Percentiles rank a stretch among this genome's conserved stretches.
phyloP scores from a whole-genome alignment of 2,329 filamentous ascomycete species.

The Ilyonectria robusta region DNA sequence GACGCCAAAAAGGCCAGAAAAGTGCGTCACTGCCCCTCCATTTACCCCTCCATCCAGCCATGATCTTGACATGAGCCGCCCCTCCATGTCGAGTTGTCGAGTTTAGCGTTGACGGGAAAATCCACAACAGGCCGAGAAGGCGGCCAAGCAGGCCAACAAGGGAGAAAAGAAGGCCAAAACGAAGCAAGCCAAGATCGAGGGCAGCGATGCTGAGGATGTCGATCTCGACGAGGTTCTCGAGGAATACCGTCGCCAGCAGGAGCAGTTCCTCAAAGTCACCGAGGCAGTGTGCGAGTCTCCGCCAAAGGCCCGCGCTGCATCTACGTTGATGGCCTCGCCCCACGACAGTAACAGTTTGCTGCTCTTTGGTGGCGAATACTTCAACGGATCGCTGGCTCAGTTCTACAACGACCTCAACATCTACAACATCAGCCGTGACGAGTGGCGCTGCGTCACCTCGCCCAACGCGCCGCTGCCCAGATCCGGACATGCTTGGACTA shows the following conservation, averaged over 20 bases:
- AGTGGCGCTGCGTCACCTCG: constrained; percentile 91
- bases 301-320: constrained; percentile 83
- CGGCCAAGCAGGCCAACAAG: constrained; percentile 88
- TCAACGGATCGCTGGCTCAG: constrained; percentile 88
- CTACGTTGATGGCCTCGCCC: constrained; percentile 87
- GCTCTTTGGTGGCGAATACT: constrained; percentile 95
- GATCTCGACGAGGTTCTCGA: constrained; percentile 95
- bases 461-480: constrained; percentile 93
- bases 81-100: constrained; percentile 30
- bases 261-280: constrained; percentile 93
- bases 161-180: constrained; percentile 86
- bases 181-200: constrained; percentile 79
- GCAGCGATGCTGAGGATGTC: constrained; percentile 91
- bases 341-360: constrained; percentile 90
- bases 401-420: constrained; percentile 78
- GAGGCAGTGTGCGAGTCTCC: constrained; percentile 80
- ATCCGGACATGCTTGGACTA: constrained; percentile 94
- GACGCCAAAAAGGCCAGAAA: constrained; percentile 65
- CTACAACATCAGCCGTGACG: constrained; percentile 85
- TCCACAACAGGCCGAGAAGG: constrained; percentile 69
- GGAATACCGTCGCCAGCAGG: constrained; percentile 93
- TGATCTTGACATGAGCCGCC: constrained; percentile 30
- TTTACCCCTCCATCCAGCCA: constrained; percentile 39
- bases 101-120: constrained; percentile 38
- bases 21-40: constrained; percentile 49